phyloP scores from a whole-genome alignment of 2,329 filamentous ascomycete genomes.

The Mycocentrospora acerina region DNA sequence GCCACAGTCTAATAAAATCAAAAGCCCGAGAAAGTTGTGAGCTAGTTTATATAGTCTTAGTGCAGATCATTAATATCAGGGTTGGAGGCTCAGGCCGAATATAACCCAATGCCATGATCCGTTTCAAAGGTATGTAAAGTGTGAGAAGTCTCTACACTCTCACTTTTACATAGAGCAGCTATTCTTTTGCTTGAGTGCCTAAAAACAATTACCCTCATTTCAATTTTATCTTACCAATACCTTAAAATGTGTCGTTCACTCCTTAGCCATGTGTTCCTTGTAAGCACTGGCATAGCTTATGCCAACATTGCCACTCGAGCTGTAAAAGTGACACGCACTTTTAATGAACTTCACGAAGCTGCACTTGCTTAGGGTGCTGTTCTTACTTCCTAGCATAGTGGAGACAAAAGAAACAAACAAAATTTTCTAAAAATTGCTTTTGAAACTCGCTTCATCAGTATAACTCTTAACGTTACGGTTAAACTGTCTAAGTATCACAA shows the following conservation, averaged over 20 bases:
- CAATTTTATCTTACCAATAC: too few species aligned
- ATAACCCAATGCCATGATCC: too few species aligned
- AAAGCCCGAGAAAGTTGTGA: too few species aligned
- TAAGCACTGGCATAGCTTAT: neutral
- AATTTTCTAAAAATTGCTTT: slow-evolving; percentile 47
- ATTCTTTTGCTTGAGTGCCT: too few species aligned
- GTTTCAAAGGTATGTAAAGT: too few species aligned
- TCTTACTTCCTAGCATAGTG: slow-evolving; percentile 53
- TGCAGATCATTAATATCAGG: too few species aligned
- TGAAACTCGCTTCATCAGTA: slow-evolving; percentile 51
- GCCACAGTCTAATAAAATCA: too few species aligned
- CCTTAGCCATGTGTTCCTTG: slow-evolving; percentile 1
- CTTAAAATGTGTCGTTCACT: slow-evolving; percentile 3
- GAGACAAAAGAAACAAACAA: slow-evolving; percentile 49
- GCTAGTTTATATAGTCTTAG: too few species aligned
- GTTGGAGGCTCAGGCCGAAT: too few species aligned
- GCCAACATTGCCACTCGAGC: neutral
- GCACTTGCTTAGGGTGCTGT: slow-evolving; percentile 51
- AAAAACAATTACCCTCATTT: too few species aligned
- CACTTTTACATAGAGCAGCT: too few species aligned
- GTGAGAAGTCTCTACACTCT: too few species aligned
- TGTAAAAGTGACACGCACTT: slow-evolving; percentile 46
- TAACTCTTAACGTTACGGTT: slow-evolving; percentile 56
- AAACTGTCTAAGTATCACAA: slow-evolving; percentile 60
- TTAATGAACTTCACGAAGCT: slow-evolving; percentile 55